Conservation (phyloP, 768 basidiomycete genomes). For the Nidula microcarpa region DNA sequence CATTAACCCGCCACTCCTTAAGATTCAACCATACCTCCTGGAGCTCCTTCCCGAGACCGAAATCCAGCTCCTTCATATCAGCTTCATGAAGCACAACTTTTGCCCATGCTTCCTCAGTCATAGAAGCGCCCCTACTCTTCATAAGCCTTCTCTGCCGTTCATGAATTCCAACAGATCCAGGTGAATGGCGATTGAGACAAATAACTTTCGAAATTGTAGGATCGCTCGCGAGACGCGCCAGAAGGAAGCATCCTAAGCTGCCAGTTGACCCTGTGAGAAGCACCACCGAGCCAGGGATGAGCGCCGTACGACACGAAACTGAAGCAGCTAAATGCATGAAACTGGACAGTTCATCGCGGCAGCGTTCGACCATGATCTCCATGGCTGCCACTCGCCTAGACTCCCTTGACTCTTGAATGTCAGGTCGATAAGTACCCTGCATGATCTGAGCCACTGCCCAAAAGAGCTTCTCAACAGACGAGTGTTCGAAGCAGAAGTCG, state of each 20-base stretch:
- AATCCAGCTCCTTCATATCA: constrained; percentile 18
- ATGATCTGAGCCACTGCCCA: constrained; percentile 15
- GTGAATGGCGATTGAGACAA: constrained; percentile 22
- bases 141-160: constrained; percentile 24
- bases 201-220: constrained; percentile 21
- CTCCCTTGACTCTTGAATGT: constrained; percentile 3
- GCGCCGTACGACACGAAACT: neutral
- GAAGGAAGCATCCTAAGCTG: constrained; percentile 28
- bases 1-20: too few relatives aligned
- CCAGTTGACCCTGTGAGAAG: constrained; percentile 36
- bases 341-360: constrained; percentile 8
- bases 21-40: constrained; percentile 4
- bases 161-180: constrained; percentile 7
- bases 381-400: constrained; percentile 16
- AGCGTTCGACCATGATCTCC: constrained; percentile 24
- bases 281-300: constrained; percentile 12
- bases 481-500: constrained; percentile 26
- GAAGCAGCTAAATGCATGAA: neutral
- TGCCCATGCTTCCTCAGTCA: constrained; percentile 19
- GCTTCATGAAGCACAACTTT: constrained; percentile 24
- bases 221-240: constrained; percentile 21
- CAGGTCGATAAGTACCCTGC: constrained; percentile 6
- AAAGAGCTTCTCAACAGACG: constrained; percentile 20
- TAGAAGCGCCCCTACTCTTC: constrained; percentile 21
- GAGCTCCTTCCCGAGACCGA: constrained; percentile 18